Base-by-base conservation (phyloP, 169 alveolate species). In the Perkinsus marinus region DNA sequence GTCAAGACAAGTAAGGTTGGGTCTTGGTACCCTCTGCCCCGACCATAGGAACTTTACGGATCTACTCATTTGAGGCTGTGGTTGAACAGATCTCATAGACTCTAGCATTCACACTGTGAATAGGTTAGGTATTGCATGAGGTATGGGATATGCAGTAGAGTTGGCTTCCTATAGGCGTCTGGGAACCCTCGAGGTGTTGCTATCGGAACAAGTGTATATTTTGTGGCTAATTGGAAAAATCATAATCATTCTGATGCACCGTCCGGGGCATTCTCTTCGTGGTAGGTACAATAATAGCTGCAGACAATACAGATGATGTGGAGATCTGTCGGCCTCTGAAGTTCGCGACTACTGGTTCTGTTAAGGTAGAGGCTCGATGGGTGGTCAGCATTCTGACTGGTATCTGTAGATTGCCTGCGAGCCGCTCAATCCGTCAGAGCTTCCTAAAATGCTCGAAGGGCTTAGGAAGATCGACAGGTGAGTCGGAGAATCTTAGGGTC, bases 391-490 rank as follows among this genome's bases (percentile, higher is more conserved):
- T 68, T 93, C 93, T 41, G 93, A 92, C 0, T 91, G 90, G 68
- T 95, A 95, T 36, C 95, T 93, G 26, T 30, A 97, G 93, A 95
- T 99, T 0, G 99, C 99, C 37, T 96, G 98, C 41, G 99, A 99
- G 94, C 99, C 99, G 19, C 96, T 98, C 26, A 98, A 97, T 91
- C 99, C 99, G 39, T 95, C 99, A 17, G 99, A 99, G 91, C 97
- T 98, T 43, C 99, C 99, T 19, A 98, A 98, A 94, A 98, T 99
- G 99, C 96, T 98, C 7, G 99, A 99, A 94, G 99, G 99, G 0
- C 95, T 99, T 39, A 93, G 99, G 39, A 96, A 98, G 91, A 96
- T 99, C 43, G 98, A 96, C 91, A 13, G 79, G 79, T 57, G 22
- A 19, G 10, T 98, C 98, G 93, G 93, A 98, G 39, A 98, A 98